These are phyloP conservation scores for Amauroascus verrucosus DNA, from an alignment of 2,329 filamentous ascomycete species.

Conservation along the genomic window DNA sequence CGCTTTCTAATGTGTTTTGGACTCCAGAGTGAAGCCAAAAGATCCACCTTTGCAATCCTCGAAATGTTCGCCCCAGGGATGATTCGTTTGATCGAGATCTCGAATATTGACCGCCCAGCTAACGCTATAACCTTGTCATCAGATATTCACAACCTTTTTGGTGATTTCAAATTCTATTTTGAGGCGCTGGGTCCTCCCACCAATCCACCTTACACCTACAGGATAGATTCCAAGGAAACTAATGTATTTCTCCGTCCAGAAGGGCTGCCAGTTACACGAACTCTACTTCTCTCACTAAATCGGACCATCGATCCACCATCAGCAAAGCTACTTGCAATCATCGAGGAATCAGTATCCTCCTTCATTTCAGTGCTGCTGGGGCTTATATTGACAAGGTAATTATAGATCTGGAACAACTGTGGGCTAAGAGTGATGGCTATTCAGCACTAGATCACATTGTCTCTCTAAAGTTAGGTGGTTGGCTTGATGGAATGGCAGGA, in stretches of 20 bases:
- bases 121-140: slow-evolving; percentile 33
- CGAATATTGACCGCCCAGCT: slow-evolving; percentile 33
- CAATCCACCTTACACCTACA: slow-evolving; percentile 15
- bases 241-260: slow-evolving; percentile 1
- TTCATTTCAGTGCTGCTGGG: slow-evolving; percentile 20
- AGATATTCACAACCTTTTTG: slow-evolving; percentile 18
- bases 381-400: slow-evolving; percentile 18
- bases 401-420: slow-evolving; percentile 21
- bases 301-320: slow-evolving; percentile 25
- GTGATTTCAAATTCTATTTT: slow-evolving; percentile 12
- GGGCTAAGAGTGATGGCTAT: slow-evolving; percentile 2
- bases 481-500: background rate
- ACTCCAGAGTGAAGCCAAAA: slow-evolving; percentile 20
- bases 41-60: slow-evolving; percentile 31
- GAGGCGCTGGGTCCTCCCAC: slow-evolving; percentile 3
- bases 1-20: background rate
- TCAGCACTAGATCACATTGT: slow-evolving; percentile 1
- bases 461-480: slow-evolving; percentile 4
- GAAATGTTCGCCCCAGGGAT: slow-evolving; percentile 36
- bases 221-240: slow-evolving; percentile 7
- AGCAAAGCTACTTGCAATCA: slow-evolving; percentile 18
- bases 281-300: slow-evolving; percentile 18
- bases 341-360: slow-evolving; percentile 16
- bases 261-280: slow-evolving; percentile 15
- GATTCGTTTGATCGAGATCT: slow-evolving; percentile 30